These are phyloP conservation scores for Lasiodiplodia hormozganensis DNA, from an alignment of 2,329 filamentous ascomycete genomes.

Conservation along the genomic window DNA sequence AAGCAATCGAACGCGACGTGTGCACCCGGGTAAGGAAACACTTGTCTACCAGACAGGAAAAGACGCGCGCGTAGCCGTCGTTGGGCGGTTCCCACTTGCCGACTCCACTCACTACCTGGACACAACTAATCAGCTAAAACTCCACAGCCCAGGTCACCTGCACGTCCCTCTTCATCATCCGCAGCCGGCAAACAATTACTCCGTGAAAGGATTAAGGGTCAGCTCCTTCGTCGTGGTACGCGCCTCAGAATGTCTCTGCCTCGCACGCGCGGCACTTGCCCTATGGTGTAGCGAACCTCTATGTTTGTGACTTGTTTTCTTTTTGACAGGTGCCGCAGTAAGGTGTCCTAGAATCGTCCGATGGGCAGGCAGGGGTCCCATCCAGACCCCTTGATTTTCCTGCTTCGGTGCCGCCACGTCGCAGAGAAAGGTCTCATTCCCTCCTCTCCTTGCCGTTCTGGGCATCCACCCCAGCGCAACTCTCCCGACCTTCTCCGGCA, in stretches of 20 bases:
- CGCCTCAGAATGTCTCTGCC: conserved; percentile 15
- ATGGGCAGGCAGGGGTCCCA: neutral
- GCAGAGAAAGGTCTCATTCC: conserved; percentile 10
- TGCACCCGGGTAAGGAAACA: conserved; percentile 4
- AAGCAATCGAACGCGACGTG: conserved; percentile 5
- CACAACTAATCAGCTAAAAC: conserved; percentile 15
- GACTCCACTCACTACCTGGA: conserved; percentile 14
- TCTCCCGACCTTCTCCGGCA: conserved; percentile 17
- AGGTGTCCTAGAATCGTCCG: conserved; percentile 5
- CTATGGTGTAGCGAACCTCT: neutral
- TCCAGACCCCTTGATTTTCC: neutral
- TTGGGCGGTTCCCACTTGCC: conserved; percentile 14
- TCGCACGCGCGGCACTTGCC: neutral
- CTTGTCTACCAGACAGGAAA: neutral
- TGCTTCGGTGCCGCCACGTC: conserved; percentile 2
- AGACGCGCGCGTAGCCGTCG: conserved; percentile 15
- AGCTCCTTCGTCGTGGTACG: neutral
- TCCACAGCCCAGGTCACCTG: conserved; percentile 13
- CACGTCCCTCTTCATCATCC: neutral
- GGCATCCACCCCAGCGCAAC: conserved; percentile 13
- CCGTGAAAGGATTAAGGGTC: neutral
- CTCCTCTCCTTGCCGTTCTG: neutral
- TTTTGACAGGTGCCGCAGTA: conserved; percentile 10
- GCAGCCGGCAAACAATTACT: neutral
- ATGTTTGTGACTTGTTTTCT: conserved; percentile 1